phyloP scores from a whole-genome alignment of 768 basidiomycete genomes.

The Mycena haematopus region DNA sequence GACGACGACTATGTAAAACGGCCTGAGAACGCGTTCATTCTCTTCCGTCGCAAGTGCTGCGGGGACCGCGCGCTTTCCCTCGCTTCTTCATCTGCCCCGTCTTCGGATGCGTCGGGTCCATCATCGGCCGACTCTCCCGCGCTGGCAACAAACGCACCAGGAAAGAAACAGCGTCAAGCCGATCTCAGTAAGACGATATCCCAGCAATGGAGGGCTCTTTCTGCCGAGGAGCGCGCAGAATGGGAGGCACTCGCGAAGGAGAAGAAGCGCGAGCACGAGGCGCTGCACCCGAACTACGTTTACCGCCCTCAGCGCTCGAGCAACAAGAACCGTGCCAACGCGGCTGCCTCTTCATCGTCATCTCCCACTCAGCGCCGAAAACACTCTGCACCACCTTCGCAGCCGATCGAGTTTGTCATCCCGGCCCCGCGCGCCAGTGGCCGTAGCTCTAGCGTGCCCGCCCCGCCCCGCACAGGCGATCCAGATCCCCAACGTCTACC shows the following conservation, averaged over 20 bases:
- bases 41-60: constrained; percentile 82
- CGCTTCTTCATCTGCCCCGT: constrained; percentile 19
- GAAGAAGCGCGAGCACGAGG: constrained; percentile 81
- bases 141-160: constrained; percentile 18
- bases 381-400: constrained; percentile 10
- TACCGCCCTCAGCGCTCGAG: constrained; percentile 70
- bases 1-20: constrained; percentile 87
- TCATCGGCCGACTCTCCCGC: constrained; percentile 19
- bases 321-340: constrained; percentile 46
- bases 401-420: constrained; percentile 23
- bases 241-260: constrained; percentile 83
- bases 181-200: constrained; percentile 85
- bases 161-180: constrained; percentile 77
- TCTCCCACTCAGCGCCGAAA: constrained; percentile 1
- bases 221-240: constrained; percentile 67
- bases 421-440: constrained; percentile 34
- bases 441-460: constrained; percentile 62
- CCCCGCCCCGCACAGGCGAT: constrained; percentile 76
- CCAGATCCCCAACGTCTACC: constrained; percentile 68
- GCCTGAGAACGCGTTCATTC: constrained; percentile 72
- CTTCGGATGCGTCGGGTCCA: constrained; percentile 2
- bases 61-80: constrained; percentile 56
- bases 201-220: constrained; percentile 78
- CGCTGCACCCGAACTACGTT: constrained; percentile 77
- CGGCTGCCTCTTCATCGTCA: background rate